phyloP scores from a whole-genome alignment of 2,329 filamentous ascomycete genomes.

The Boeremia exigua region DNA sequence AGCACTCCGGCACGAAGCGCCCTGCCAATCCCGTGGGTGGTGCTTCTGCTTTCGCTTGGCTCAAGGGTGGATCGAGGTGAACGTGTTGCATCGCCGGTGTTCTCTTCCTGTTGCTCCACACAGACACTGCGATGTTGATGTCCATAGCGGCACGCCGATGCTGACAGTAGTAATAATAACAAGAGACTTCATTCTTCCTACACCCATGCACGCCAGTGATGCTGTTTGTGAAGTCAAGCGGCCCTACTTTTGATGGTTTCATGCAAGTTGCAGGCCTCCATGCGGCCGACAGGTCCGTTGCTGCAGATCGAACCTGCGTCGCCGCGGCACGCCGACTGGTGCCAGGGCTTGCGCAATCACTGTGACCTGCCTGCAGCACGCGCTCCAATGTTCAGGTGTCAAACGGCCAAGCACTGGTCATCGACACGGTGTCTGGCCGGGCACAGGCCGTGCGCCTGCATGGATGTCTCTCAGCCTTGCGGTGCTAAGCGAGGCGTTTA shows the following conservation, averaged over 20 bases:
- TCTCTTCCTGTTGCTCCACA: not conserved
- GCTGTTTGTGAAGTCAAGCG: too few relatives aligned
- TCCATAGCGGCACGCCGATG: not conserved
- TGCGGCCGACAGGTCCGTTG: not conserved
- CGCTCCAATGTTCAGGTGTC: not conserved
- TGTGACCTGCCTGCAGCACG: not conserved
- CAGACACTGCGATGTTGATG: not conserved
- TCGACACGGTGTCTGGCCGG: not conserved
- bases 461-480: slow-evolving; percentile 11
- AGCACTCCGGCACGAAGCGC: slow-evolving; percentile 53
- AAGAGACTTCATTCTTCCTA: not conserved
- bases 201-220: not conserved
- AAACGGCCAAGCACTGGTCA: not conserved
- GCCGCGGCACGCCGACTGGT: not conserved
- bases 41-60: slow-evolving; percentile 94
- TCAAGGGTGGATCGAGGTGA: slow-evolving; percentile 61
- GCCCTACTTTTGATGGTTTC: not conserved
- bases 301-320: not conserved
- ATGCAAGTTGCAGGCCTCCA: not conserved
- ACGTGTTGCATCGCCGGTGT: slow-evolving; percentile 9
- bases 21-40: slow-evolving; percentile 84
- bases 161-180: not conserved
- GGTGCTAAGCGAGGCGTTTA: slow-evolving; percentile 13
- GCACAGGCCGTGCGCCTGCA: slow-evolving; percentile 1
- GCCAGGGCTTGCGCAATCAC: not conserved